These are phyloP conservation scores for Beauveria asiatica DNA, from an alignment of 2,329 filamentous ascomycete species.

Conservation along the genomic window DNA sequence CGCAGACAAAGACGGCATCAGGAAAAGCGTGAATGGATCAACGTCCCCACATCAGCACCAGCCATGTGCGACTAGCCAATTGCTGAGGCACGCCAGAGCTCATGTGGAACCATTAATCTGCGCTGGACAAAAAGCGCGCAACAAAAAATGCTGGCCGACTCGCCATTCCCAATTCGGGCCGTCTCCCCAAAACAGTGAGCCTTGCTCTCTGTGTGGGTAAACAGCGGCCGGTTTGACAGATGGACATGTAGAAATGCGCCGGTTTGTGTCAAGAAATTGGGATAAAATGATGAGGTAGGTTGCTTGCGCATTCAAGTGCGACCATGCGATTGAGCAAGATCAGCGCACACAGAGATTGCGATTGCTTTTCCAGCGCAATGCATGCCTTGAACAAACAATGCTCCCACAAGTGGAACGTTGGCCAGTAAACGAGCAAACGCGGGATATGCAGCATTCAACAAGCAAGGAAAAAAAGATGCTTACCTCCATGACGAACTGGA, in stretches of 20 bases:
- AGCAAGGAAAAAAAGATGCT: slow-evolving; percentile 21
- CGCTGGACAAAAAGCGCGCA: slow-evolving; percentile 20
- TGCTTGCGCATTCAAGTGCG: slow-evolving; percentile 4
- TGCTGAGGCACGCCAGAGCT: slow-evolving; percentile 21
- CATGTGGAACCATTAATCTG: slow-evolving; percentile 27
- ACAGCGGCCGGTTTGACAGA: neutral
- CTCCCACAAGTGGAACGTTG: slow-evolving; percentile 2
- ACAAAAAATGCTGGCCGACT: slow-evolving; percentile 14
- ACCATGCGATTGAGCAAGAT: neutral
- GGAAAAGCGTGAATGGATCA: slow-evolving; percentile 19
- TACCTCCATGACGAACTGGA: slow-evolving; percentile 92
- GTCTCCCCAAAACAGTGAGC: slow-evolving; percentile 14
- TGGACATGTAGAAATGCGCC: neutral
- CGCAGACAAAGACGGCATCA: neutral
- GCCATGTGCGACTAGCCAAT: slow-evolving; percentile 20
- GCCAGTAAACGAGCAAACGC: neutral
- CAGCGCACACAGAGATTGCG: neutral
- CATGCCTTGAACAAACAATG: neutral
- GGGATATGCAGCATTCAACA: neutral
- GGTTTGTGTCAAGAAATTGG: neutral
- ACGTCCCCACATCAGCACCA: slow-evolving; percentile 17
- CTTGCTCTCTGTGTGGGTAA: slow-evolving; percentile 4
- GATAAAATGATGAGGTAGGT: neutral
- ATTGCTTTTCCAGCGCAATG: neutral
- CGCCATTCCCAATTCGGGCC: slow-evolving; percentile 7